Evolutionary conservation across 495 filamentous ascomycete genomes (phyloP), one percentile per base, ranked within the genome.

Genomic region (Aspergillus haitiensis): DNA sequence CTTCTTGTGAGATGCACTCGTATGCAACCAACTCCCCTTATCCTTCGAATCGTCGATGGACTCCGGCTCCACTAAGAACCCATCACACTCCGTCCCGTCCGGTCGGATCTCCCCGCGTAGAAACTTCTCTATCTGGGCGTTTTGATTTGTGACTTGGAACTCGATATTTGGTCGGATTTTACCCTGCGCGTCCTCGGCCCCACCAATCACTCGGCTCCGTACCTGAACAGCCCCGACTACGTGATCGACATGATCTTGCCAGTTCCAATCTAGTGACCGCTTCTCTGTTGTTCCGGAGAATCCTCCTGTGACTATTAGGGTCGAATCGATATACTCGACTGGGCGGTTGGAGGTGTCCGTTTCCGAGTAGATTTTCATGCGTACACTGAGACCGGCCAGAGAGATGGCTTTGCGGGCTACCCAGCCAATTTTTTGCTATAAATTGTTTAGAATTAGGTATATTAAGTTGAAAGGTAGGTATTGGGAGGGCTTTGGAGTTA

Each of bases 51-150:
- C 27, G 10, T 47, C 44, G 21, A 11, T 9, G 31, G 9, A 6
- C 9, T 5, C 32, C 16, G n/a, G 15, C 13, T 33, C 9, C 5
- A 58, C 21, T 5, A 47, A 7, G 21, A 27, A 34, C 56, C 48
- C 42, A 2, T n/a, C 6, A 1, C 15, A 34, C 13, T 15, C 13
- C 3, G 16, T 33, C n/a, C 56, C 56, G 11, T 52, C 10, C 21
- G 51, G 37, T 5, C n/a, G 10, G 2, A 59, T 53, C 39, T 59
- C 56, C n/a, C 56, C 56, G 3, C 56, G 18, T 32, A 59, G 34
- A 27, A 59, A 59, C 49, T 21, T 36, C n/a, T 8, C 13, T 7
- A 34, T 40, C 27, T 35, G 35, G 27, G 32, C 46, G 33, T 51
- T 40, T 40, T 47, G 44, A 1, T 46, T 16, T 2, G 18, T 13